Evolutionary conservation across 1,139 yeast genomes (phyloP).

Genomic region (Saccharomyces pastorianus): DNA sequence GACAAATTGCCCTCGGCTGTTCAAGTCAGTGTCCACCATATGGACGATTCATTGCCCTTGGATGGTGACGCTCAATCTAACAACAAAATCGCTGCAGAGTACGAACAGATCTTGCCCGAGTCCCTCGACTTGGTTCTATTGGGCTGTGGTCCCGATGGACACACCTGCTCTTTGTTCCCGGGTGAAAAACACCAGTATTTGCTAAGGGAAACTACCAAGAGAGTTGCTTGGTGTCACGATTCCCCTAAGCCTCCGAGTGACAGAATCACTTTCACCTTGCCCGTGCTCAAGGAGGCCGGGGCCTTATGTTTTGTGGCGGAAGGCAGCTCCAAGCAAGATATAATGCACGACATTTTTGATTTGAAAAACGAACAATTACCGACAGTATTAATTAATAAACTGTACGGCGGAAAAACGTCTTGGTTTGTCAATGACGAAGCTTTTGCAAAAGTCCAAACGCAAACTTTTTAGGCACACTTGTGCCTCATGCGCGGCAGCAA

Average conservation of each 20-base stretch:
- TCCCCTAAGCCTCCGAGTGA: constrained; percentile 90
- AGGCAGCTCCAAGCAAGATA: constrained; percentile 75
- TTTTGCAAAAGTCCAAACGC: constrained; percentile 31
- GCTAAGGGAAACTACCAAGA: constrained; percentile 59
- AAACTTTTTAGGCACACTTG: neutral
- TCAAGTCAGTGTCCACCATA: constrained; percentile 52
- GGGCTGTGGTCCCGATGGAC: constrained; percentile 99
- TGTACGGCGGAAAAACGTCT: constrained; percentile 40
- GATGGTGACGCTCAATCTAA: constrained; percentile 43
- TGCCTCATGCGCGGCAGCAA: too few species aligned
- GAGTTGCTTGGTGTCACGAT: constrained; percentile 83
- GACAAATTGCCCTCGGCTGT: constrained; percentile 48
- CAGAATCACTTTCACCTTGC: constrained; percentile 87
- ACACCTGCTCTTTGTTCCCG: constrained; percentile 82
- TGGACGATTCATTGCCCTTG: constrained; percentile 63
- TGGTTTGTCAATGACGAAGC: constrained; percentile 85
- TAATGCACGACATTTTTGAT: constrained; percentile 61
- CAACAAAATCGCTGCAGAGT: constrained; percentile 74
- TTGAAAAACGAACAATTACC: constrained; percentile 52
- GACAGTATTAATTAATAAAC: constrained; percentile 58
- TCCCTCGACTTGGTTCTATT: constrained; percentile 78
- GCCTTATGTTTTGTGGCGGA: constrained; percentile 77
- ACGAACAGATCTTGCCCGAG: constrained; percentile 69
- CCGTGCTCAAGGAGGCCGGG: constrained; percentile 74
- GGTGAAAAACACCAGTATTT: constrained; percentile 59